Evolutionary conservation across 1,284 basidiomycete species (phyloP), one percentile per base, ranked within the genome.

Genomic region (Heterobasidion parviporum): DNA sequence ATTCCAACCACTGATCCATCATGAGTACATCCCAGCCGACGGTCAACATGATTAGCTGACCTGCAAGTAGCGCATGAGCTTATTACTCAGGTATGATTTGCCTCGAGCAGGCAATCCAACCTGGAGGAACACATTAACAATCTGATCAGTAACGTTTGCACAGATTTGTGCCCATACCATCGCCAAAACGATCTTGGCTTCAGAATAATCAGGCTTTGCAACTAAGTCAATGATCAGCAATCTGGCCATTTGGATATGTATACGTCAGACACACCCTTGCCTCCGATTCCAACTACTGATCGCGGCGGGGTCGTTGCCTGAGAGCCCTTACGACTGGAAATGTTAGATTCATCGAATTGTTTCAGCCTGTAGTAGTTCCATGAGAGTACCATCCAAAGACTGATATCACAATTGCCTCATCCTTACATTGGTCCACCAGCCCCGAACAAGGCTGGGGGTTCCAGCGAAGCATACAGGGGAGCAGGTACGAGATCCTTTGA

Each of bases 161-260:
- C 26, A 6, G 5, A 6, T 26, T 26, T 5, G 33, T 71, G 18
- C 68, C 59, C 72, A 53, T 63, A 94, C 96, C 93, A 98, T 98
- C 3, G 96, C 96, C 6, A 99, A 84, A 8, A 99, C 94, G 63
- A 99, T 98, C 80, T 99, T 99, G 50, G 92, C 92, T 66, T 98
- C 94, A 3, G 93, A 96, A 65, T 98, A 98, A 68, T 99, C 97
- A 4, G 97, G 96, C 71, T 96, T 97, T 54, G 91, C 89, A 46
- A 96, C 94, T 91, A 61, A 6, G 45, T 49, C 6, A 38, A 26
- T 26, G 26, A 26, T 26, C 26, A 26, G 26, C 26, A 26, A 26
- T 26, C 26, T 26, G 6, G 4, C 4, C 6, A 18, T 47, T 18
- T 48, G 15, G 15, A 52, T 18, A 16, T n/a, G 36, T 35, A 51